phyloP scores from a whole-genome alignment of 176 grass and related monocot genomes.

The Cocos nucifera region DNA sequence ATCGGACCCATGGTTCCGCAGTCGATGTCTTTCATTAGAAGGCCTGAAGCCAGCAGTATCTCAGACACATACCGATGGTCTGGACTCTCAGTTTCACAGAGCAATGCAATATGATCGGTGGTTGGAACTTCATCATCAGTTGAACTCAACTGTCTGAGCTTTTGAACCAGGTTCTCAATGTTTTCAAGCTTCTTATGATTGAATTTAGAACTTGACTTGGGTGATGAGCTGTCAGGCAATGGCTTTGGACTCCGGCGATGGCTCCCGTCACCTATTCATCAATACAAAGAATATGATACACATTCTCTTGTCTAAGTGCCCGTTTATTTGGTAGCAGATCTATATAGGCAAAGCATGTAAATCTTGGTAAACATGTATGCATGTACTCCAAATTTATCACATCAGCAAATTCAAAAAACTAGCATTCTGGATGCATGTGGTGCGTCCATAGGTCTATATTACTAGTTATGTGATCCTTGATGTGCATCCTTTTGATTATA shows the following conservation, averaged over 20 bases:
- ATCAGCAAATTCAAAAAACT: too few relatives aligned
- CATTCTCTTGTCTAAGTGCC: too few relatives aligned
- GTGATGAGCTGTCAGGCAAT: constrained; percentile 15
- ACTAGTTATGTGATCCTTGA: too few relatives aligned
- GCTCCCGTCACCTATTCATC: constrained; percentile 20
- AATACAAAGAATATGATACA: too few relatives aligned
- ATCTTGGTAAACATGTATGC: too few relatives aligned
- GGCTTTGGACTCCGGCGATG: constrained; percentile 16
- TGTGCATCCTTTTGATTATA: too few relatives aligned
- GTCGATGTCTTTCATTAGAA: constrained; percentile 75
- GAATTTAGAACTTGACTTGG: constrained; percentile 11
- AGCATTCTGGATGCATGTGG: too few relatives aligned
- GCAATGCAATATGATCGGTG: constrained; percentile 67
- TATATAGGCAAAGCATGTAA: too few relatives aligned
- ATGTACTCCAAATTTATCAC: too few relatives aligned
- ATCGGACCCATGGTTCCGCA: constrained; percentile 15
- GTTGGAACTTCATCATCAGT: constrained; percentile 35
- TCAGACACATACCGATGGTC: constrained; percentile 77
- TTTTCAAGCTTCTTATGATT: constrained; percentile 68
- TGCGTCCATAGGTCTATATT: too few relatives aligned
- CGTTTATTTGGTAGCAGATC: too few relatives aligned
- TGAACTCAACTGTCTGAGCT: constrained; percentile 49
- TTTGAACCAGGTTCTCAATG: constrained; percentile 65
- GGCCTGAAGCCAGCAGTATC: constrained; percentile 81
- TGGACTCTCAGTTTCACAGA: constrained; percentile 62